These are phyloP conservation scores for Trichosporon asahii DNA, from an alignment of 1,284 basidiomycete genomes.

Conservation along the genomic window DNA sequence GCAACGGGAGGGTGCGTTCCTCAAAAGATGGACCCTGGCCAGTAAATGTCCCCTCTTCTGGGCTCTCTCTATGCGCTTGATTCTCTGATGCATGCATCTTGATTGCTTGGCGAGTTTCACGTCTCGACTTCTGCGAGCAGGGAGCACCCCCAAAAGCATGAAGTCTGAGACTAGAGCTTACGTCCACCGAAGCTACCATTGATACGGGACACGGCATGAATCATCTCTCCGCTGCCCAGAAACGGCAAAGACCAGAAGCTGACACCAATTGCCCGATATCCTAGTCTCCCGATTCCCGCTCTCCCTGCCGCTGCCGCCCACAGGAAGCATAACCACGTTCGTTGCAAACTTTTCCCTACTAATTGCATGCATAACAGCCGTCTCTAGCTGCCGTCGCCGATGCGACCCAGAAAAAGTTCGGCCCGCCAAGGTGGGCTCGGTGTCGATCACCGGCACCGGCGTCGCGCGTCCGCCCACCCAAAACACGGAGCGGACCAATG, in stretches of 20 bases:
- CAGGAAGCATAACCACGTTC: neutral
- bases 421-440: neutral
- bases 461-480: neutral
- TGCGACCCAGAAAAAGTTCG: neutral
- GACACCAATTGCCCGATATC: neutral
- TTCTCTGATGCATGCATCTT: neutral
- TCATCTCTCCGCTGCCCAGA: neutral
- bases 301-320: neutral
- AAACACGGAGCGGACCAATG: neutral
- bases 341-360: neutral
- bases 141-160: neutral
- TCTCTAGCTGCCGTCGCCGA: too few species aligned
- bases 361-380: too few species aligned
- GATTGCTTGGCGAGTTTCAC: neutral
- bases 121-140: neutral
- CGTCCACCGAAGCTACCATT: neutral
- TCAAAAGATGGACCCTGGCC: neutral
- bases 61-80: neutral
- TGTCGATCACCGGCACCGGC: constrained; percentile 1
- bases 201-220: neutral
- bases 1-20: constrained; percentile 8
- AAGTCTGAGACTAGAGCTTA: neutral
- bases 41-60: neutral
- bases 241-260: neutral
- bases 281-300: neutral